These are phyloP conservation scores for Xylariaceae sp. DNA, from an alignment of 2,329 filamentous ascomycete species.

Conservation along the genomic window DNA sequence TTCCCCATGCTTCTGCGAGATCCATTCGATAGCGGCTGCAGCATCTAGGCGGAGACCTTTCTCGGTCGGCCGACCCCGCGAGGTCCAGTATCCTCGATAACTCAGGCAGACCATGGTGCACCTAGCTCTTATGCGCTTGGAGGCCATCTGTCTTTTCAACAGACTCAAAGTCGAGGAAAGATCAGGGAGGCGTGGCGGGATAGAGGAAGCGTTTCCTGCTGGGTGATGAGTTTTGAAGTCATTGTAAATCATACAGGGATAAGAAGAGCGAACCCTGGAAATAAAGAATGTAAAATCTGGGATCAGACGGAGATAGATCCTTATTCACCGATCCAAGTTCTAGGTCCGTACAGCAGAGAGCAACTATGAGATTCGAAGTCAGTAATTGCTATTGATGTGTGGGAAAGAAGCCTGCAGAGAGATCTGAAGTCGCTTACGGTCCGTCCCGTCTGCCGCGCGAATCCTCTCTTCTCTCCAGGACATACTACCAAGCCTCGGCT, in stretches of 20 bases:
- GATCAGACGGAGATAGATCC: constrained; percentile 17
- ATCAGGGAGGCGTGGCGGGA: constrained; percentile 52
- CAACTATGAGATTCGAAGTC: not conserved
- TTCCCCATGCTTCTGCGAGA: constrained; percentile 40
- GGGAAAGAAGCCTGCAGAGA: not conserved
- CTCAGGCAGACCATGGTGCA: constrained; percentile 52
- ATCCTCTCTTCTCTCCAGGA: constrained; percentile 61
- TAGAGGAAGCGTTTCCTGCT: constrained; percentile 54
- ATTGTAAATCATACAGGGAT: constrained; percentile 19
- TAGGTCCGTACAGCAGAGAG: constrained; percentile 39
- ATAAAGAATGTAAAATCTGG: constrained; percentile 50
- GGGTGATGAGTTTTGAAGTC: constrained; percentile 21
- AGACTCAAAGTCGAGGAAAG: constrained; percentile 48
- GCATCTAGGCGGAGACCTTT: constrained; percentile 64
- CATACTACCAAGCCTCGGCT: constrained; percentile 53
- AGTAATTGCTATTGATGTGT: not conserved
- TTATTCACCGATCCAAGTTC: constrained; percentile 22
- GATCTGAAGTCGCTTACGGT: constrained; percentile 28
- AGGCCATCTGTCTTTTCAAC: constrained; percentile 36
- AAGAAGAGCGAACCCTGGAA: constrained; percentile 45
- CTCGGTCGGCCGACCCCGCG: constrained; percentile 64
- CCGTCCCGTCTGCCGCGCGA: constrained; percentile 58
- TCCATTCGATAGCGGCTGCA: constrained; percentile 59
- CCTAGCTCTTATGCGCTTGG: constrained; percentile 27
- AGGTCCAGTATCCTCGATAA: constrained; percentile 75